A percentile compares a stretch with the other conserved stretches of the same genome.
These are phyloP conservation scores for Vanilla planifolia DNA, from an alignment of 106 monocot species.

Conservation along the genomic window DNA sequence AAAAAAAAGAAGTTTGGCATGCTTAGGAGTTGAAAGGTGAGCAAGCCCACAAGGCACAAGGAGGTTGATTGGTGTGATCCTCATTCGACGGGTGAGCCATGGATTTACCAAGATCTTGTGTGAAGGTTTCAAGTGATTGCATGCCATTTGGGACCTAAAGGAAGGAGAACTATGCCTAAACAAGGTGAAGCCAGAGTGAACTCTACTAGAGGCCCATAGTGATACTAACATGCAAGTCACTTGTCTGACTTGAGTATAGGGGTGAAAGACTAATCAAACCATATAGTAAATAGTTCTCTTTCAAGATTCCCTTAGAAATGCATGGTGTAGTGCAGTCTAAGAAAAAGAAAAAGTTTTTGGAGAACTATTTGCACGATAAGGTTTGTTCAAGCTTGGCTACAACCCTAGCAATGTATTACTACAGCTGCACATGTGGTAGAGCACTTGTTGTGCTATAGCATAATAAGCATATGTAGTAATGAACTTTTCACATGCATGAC, in stretches of 20 bases:
- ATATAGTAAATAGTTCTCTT: too few relatives aligned
- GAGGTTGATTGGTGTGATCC: conserved; percentile 30
- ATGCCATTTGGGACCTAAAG: conserved; percentile 20
- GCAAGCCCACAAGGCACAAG: conserved; percentile 27
- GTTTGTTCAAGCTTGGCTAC: too few relatives aligned
- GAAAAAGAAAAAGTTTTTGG: too few relatives aligned
- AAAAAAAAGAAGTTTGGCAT: conserved; percentile 42
- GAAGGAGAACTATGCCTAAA: conserved; percentile 5
- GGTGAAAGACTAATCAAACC: conserved; percentile 6
- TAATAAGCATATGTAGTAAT: too few relatives aligned
- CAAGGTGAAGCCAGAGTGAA: conserved; percentile 2
- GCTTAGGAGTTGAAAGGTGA: conserved; percentile 22
- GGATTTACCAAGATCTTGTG: conserved; percentile 18
- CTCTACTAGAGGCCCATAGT: background rate
- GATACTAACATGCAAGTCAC: conserved; percentile 5
- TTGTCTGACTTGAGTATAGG: conserved; percentile 3
- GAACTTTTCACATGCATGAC: too few relatives aligned
- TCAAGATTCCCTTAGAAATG: too few relatives aligned
- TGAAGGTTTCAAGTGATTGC: conserved; percentile 38
- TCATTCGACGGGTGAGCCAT: conserved; percentile 13
- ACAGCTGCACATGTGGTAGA: too few relatives aligned
- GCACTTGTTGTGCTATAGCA: too few relatives aligned
- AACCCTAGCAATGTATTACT: too few relatives aligned
- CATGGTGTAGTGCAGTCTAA: too few relatives aligned
- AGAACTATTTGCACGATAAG: too few relatives aligned